Evolutionary conservation across 805 yeast species (phyloP), one percentile per base, ranked within the genome.

Genomic region (Saccharomycopsis sp.): DNA sequence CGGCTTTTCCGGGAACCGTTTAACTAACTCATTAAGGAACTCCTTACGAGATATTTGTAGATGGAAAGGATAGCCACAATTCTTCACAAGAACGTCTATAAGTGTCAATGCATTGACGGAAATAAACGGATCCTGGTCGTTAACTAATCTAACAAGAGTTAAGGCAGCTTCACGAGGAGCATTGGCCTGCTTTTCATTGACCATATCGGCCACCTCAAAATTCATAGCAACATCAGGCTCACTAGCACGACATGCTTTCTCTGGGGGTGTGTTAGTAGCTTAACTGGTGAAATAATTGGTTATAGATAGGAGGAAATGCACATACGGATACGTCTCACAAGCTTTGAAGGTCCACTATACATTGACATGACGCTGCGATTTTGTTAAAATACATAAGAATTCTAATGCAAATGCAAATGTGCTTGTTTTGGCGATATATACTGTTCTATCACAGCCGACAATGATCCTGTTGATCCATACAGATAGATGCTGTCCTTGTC

Each of bases 1-100:
- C 1, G 99, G 98, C 67, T 89, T 83, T 69, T 92, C 97, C 1
- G 98, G 98, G 74, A 94, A 94, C 69, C 89, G 75, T 67, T 89
- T 87, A 23, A 94, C 99, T 67, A 94, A 79, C 68, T 90, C 97
- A 70, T 94, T 94, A 67, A 94, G 78, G 66, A 94, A 94, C 70
- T 93, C 98, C 72, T 94, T 92, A 61, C 98, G 81, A 2, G 97
- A 88, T 56, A 94, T 89, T 73, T 94, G 99, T 53, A 94, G 77
- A 64, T 94, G 99, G 73, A 94, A 83, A 5, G 99, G 97, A 71
- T 93, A 94, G 3, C 98, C 99, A 75, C 99, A 94, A 75, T 94
- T 94, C 74, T 94, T 94, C 56, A 94, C 99, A 65, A 94, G 76
- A 56, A 89, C 89, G 69, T 94, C 99, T 62, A 94, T 69, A 44